These are phyloP conservation scores for Tricholoma furcatifolium DNA, from an alignment of 768 basidiomycete genomes.

Conservation along the genomic window DNA sequence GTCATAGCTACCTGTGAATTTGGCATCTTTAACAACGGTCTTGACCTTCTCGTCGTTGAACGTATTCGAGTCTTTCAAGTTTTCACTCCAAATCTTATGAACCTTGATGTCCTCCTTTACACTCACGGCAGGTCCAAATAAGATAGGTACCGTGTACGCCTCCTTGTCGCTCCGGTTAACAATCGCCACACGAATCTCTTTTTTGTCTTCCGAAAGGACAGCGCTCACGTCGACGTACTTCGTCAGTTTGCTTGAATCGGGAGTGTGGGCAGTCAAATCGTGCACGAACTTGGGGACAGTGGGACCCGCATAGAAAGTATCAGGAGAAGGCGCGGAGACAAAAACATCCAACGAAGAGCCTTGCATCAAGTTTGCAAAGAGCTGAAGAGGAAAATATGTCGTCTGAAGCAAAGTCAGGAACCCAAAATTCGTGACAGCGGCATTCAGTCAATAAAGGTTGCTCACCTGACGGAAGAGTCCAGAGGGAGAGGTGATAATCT, in stretches of 20 bases:
- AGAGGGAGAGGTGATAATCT: constrained; percentile 46
- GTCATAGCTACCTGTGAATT: constrained; percentile 34
- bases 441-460: neutral
- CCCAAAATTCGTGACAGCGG: neutral
- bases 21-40: constrained; percentile 25
- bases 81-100: constrained; percentile 51
- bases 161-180: constrained; percentile 47
- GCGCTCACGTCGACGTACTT: constrained; percentile 51
- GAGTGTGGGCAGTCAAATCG: constrained; percentile 33
- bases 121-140: constrained; percentile 30
- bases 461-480: constrained; percentile 36
- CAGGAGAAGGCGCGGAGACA: constrained; percentile 27
- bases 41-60: constrained; percentile 43
- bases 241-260: constrained; percentile 31
- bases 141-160: constrained; percentile 36
- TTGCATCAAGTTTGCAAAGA: constrained; percentile 58
- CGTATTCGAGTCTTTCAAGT: constrained; percentile 40
- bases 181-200: constrained; percentile 48
- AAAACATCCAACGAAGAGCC: constrained; percentile 40
- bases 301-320: constrained; percentile 34
- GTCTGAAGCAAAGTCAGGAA: constrained; percentile 28
- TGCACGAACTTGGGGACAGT: constrained; percentile 55
- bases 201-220: constrained; percentile 29
- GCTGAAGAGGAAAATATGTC: constrained; percentile 49
- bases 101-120: constrained; percentile 32